phyloP scores from a whole-genome alignment of 768 basidiomycete genomes.

The Termitomyces sp. region DNA sequence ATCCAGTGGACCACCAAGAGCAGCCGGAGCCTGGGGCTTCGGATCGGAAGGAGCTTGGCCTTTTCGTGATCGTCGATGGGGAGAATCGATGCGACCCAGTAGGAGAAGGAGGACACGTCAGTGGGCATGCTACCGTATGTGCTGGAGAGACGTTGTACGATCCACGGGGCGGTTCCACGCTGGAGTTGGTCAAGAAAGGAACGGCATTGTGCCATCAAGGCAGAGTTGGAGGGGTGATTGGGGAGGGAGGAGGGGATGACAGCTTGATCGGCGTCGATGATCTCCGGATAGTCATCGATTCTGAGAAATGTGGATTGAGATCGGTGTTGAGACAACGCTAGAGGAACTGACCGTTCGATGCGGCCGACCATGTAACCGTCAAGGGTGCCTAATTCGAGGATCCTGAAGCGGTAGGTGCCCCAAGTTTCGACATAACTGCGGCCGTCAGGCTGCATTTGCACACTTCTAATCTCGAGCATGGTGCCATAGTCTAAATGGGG shows the following conservation, averaged over 20 bases:
- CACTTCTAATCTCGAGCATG: constrained; percentile 84
- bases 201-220: constrained; percentile 47
- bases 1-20: constrained; percentile 94
- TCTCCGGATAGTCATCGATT: constrained; percentile 23
- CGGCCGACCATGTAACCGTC: constrained; percentile 91
- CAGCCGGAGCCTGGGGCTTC: constrained; percentile 73
- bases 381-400: constrained; percentile 76
- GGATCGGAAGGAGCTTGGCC: constrained; percentile 79
- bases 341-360: constrained; percentile 51
- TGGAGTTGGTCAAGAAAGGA: constrained; percentile 43
- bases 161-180: constrained; percentile 85
- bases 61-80: constrained; percentile 92
- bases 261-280: neutral
- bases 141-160: constrained; percentile 80
- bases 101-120: constrained; percentile 72
- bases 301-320: constrained; percentile 9
- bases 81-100: constrained; percentile 88
- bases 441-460: constrained; percentile 88
- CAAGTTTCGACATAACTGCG: constrained; percentile 77
- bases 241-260: constrained; percentile 6
- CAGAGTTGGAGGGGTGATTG: constrained; percentile 39
- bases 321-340: neutral
- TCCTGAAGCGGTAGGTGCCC: constrained; percentile 71
- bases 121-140: constrained; percentile 76
- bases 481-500: constrained; percentile 78